Evolutionary conservation across 129 eudicot species (phyloP).

Genomic region (Cynara cardunculus): DNA sequence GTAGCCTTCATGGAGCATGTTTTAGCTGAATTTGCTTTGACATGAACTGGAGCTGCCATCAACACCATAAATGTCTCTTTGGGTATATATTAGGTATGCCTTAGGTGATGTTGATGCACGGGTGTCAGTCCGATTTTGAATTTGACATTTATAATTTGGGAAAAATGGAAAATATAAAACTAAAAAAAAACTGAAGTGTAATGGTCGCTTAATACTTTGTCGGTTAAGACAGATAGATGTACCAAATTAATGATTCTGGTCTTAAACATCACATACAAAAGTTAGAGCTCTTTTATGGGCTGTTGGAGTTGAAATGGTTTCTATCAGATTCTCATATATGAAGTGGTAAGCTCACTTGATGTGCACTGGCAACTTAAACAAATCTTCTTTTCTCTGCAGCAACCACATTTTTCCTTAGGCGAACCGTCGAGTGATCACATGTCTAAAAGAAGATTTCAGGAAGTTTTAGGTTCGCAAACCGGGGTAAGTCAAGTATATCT

Average conservation of each 20-base stretch:
- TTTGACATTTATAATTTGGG: not conserved
- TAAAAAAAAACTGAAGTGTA: not conserved
- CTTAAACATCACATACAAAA: slow-evolving; percentile 2
- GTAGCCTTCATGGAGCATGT: not conserved
- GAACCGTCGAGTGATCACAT: slow-evolving; percentile 34
- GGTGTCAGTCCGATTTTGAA: not conserved
- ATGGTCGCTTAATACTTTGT: slow-evolving; percentile 3
- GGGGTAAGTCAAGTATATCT: slow-evolving; percentile 42
- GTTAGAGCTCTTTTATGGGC: not conserved
- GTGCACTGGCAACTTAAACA: slow-evolving; percentile 1
- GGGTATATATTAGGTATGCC: not conserved
- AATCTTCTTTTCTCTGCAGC: slow-evolving; percentile 41
- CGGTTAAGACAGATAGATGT: not conserved
- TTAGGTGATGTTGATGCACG: not conserved
- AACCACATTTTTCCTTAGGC: slow-evolving; percentile 51
- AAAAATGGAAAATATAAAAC: not conserved
- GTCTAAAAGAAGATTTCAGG: slow-evolving; percentile 58
- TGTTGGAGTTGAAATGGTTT: slow-evolving; percentile 7
- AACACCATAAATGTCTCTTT: not conserved
- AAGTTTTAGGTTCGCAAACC: slow-evolving; percentile 34
- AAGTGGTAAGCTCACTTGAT: not conserved
- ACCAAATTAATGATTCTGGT: not conserved
- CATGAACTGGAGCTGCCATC: not conserved
- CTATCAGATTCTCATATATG: slow-evolving; percentile 9
- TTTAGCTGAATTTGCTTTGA: not conserved